A percentile compares a stretch with the other conserved stretches of the same genome.
phyloP scores from a whole-genome alignment of 331 rosid genomes.

The Quercus tomentella region DNA sequence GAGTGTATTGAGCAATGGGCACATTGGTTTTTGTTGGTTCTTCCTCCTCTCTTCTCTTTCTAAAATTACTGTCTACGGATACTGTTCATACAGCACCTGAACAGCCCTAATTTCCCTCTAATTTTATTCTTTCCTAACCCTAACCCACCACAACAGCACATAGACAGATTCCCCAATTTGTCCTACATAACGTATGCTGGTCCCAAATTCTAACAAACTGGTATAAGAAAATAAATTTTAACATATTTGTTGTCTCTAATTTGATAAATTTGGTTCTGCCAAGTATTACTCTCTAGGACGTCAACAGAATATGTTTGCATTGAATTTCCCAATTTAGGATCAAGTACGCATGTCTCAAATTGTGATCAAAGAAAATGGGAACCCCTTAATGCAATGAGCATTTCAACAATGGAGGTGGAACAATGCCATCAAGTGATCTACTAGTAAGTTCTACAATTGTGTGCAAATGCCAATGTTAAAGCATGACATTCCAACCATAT shows the following conservation, averaged over 20 bases:
- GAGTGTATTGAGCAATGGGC: no score
- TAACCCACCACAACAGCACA: no score
- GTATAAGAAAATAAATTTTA: no score
- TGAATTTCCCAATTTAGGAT: slow-evolving; percentile 3
- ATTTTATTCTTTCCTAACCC: no score
- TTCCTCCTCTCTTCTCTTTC: no score
- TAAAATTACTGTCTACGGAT: no score
- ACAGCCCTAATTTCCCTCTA: no score
- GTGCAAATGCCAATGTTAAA: slow-evolving; percentile 9
- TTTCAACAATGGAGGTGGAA: slow-evolving; percentile 9
- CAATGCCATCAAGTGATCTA: slow-evolving; percentile 11
- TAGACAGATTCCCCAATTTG: no score
- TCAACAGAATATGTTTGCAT: background rate
- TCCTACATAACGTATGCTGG: no score
- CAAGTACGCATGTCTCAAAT: slow-evolving; percentile 3
- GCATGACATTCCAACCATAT: slow-evolving; percentile 7
- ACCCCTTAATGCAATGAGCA: slow-evolving; percentile 6
- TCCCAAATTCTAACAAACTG: no score
- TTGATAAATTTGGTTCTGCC: background rate
- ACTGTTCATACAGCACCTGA: no score
- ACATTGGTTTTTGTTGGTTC: no score
- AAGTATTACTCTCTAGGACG: background rate
- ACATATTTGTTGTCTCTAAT: background rate
- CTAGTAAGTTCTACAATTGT: slow-evolving; percentile 1
- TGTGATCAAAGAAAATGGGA: background rate